Evolutionary conservation across 2,329 filamentous ascomycete species (phyloP).

Genomic region (Fusarium metavorans): DNA sequence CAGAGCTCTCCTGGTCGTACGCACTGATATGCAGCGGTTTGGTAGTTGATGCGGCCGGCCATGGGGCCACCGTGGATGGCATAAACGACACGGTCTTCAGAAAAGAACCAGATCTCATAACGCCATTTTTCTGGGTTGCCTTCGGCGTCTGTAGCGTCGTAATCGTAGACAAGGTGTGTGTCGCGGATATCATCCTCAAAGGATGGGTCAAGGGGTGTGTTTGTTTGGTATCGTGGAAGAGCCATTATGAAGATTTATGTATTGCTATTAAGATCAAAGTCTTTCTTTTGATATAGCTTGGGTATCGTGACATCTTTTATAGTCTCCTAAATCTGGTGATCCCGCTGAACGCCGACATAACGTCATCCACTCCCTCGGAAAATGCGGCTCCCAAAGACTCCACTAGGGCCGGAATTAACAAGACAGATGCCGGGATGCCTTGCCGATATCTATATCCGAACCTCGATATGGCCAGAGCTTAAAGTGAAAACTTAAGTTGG

Average conservation of each 20-base stretch:
- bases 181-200: conserved; percentile 63
- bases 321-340: conserved; percentile 5
- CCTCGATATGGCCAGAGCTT: conserved; percentile 1
- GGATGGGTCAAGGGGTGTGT: conserved; percentile 42
- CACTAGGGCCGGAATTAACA: conserved; percentile 11
- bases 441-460: conserved; percentile 22
- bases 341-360: neutral
- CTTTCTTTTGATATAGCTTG: neutral
- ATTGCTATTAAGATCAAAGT: accelerated
- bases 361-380: conserved; percentile 22
- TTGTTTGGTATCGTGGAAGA: conserved; percentile 41
- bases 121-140: conserved; percentile 69
- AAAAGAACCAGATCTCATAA: conserved; percentile 72
- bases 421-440: neutral
- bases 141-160: conserved; percentile 59
- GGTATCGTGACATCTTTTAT: conserved; percentile 1
- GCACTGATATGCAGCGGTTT: conserved; percentile 67
- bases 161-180: conserved; percentile 69
- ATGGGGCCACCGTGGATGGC: conserved; percentile 71
- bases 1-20: conserved; percentile 68
- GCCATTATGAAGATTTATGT: conserved; percentile 21
- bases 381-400: conserved; percentile 8
- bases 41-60: conserved; percentile 66
- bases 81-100: conserved; percentile 66
- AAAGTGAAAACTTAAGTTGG: conserved; percentile 23